Conservation (phyloP, 192 early-diverging fungal genomes). For the Umbelopsis ramanniana region DNA sequence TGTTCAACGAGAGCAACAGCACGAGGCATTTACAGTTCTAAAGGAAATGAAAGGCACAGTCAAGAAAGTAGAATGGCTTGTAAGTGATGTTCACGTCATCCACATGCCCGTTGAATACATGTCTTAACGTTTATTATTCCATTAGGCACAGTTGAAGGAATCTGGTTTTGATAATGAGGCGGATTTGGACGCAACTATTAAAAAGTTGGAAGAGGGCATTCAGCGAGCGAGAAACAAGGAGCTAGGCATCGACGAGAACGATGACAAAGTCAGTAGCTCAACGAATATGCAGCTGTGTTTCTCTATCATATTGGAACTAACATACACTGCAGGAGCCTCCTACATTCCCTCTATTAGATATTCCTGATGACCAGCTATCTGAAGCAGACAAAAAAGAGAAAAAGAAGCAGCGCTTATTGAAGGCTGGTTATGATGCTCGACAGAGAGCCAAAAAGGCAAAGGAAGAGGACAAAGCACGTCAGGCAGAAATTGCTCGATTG, state of each 20-base stretch:
- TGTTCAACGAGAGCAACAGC: conserved; percentile 67
- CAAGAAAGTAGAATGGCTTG: conserved; percentile 57
- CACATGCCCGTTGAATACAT: too few relatives aligned
- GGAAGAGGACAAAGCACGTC: conserved; percentile 64
- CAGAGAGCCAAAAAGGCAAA: conserved; percentile 74
- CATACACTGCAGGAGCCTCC: conserved; percentile 59
- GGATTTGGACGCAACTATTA: conserved; percentile 76
- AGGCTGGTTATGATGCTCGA: conserved; percentile 77
- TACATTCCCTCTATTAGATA: conserved; percentile 70
- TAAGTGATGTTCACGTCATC: conserved; percentile 22
- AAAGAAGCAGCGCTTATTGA: conserved; percentile 78
- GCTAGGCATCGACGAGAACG: conserved; percentile 78
- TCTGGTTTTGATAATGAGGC: conserved; percentile 68
- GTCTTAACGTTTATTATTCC: too few relatives aligned
- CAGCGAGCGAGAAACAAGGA: conserved; percentile 77
- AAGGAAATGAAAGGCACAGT: conserved; percentile 44
- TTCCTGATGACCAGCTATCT: conserved; percentile 81
- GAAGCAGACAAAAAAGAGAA: conserved; percentile 85
- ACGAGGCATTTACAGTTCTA: conserved; percentile 60
- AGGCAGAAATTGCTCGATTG: conserved; percentile 63
- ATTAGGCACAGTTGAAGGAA: conserved; percentile 56
- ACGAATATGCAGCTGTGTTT: too few relatives aligned
- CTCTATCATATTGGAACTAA: not conserved
- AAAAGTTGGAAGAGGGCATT: conserved; percentile 68
- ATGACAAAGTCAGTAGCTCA: conserved; percentile 56